Base-by-base conservation (phyloP, 176 grass and related monocot species). In the Pharus latifolius region DNA sequence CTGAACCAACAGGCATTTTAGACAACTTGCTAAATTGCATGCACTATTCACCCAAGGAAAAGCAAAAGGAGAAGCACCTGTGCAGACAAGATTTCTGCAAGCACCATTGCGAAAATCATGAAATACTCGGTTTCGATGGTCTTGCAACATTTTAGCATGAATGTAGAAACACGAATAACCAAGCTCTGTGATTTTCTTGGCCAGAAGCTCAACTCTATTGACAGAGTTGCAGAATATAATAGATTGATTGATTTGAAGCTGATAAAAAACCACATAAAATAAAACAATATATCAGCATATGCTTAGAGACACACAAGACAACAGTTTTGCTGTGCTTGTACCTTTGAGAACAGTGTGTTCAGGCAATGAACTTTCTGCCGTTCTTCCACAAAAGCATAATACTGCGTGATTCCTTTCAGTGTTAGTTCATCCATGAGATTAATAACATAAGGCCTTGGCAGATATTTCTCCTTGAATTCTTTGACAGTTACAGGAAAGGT, bases 221-320 rank as follows among this genome's bases (percentile, higher is more conserved):
- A 91, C 92, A 67, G 92, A 96, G 66, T 96, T 96, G 49, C 92
- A 96, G 43, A 96, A 96, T 86, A 96, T 96, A 73, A 91, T 96
- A 32, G 92, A 91, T 54, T 91, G 92, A 17, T 96, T 96, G 19
- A 92, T 92, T 92, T 92, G 90, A 75, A 88, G 85, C 90, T 92
- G 74, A 12, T 16, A n/a, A 44, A 33, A 74, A 82, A 13, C 53
- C 58, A 60, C 55, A 37, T 72, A 50, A 7, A 38, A 10, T 20
- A 8, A 18, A 19, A 41, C 2, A 83, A 48, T 50, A 10, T 50
- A 20, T 82, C 52, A 87, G 31, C 10, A 29, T 87, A 27, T 65
- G 32, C 22, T 42, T 30, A 56, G 7, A 37, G 20, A 59, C 22
- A 0, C 1, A 59, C 35, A 49, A 11, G 42, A 28, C 24, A 40